phyloP scores from a whole-genome alignment of 2,329 filamentous ascomycete genomes.

The Clarireedia sp. region DNA sequence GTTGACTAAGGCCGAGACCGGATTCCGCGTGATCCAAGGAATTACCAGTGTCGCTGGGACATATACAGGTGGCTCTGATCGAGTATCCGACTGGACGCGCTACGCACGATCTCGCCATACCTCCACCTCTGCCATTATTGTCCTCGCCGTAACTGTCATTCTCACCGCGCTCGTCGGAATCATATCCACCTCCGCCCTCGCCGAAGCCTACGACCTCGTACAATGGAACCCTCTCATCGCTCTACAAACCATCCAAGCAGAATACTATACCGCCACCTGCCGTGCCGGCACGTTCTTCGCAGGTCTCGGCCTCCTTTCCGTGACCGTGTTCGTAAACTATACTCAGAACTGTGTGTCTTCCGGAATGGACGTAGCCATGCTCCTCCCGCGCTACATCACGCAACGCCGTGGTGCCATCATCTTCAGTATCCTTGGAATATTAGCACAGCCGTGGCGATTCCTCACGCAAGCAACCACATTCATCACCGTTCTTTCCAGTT shows the following conservation, averaged over 20 bases:
- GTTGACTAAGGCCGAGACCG: not conserved
- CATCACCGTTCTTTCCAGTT: slow-evolving; percentile 38
- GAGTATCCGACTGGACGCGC: not conserved
- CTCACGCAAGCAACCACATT: slow-evolving; percentile 38
- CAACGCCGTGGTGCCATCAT: slow-evolving; percentile 47
- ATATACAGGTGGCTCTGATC: not conserved
- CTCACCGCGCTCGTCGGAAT: slow-evolving; percentile 31
- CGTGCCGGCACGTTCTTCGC: slow-evolving; percentile 41
- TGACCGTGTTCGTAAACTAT: slow-evolving; percentile 38
- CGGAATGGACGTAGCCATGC: slow-evolving; percentile 47
- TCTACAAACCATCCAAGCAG: slow-evolving; percentile 34
- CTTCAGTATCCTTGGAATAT: slow-evolving; percentile 37
- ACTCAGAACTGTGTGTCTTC: slow-evolving; percentile 42
- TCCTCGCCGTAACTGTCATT: slow-evolving; percentile 34
- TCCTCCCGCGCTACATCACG: slow-evolving; percentile 46
- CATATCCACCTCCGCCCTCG: slow-evolving; percentile 44
- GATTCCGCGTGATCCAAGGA: not conserved
- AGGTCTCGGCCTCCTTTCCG: slow-evolving; percentile 36
- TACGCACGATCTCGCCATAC: not conserved
- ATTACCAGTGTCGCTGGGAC: not conserved
- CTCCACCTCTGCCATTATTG: slow-evolving; percentile 23
- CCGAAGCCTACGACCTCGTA: slow-evolving; percentile 40
- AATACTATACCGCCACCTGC: slow-evolving; percentile 31
- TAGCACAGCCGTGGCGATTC: slow-evolving; percentile 44
- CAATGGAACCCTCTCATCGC: slow-evolving; percentile 41